Evolutionary conservation across 2,329 filamentous ascomycete species (phyloP).

Genomic region (Neofusicoccum cordaticola): DNA sequence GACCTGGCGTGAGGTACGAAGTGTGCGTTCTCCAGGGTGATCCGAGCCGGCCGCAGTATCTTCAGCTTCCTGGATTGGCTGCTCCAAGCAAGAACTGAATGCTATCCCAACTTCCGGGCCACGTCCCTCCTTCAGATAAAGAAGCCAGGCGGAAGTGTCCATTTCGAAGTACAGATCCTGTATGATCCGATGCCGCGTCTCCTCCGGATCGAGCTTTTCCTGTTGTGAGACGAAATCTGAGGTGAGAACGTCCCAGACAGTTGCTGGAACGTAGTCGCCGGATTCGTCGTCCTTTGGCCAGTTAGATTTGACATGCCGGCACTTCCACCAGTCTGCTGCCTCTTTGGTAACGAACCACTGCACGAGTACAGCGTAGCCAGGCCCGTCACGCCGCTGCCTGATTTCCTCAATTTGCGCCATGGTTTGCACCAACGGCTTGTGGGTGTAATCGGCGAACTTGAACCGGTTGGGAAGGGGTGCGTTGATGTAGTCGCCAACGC

Average conservation of each 20-base stretch:
- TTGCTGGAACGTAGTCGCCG: not conserved
- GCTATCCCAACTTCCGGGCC: not conserved
- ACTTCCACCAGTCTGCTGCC: constrained; percentile 6
- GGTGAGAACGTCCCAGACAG: constrained; percentile 3
- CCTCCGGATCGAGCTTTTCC: not conserved
- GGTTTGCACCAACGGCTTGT: constrained; percentile 1
- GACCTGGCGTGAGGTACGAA: not conserved
- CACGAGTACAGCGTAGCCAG: constrained; percentile 1
- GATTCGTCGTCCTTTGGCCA: constrained; percentile 1
- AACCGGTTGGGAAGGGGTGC: constrained; percentile 4
- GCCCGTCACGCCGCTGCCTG: not conserved
- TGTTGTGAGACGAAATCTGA: not conserved
- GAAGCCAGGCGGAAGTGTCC: not conserved
- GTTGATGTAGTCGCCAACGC: constrained; percentile 6
- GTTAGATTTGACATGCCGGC: not conserved
- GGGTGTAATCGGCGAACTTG: constrained; percentile 8
- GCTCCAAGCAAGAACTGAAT: not conserved
- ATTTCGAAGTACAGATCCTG: not conserved
- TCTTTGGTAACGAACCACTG: constrained; percentile 11
- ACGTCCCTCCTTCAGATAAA: not conserved
- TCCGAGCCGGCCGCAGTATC: not conserved
- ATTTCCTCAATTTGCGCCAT: constrained; percentile 5
- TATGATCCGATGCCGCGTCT: not conserved
- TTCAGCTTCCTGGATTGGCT: not conserved
- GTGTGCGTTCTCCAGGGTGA: not conserved